Evolutionary conservation across 139 green algal species (phyloP).

Genomic region (Chlorella sp.): DNA sequence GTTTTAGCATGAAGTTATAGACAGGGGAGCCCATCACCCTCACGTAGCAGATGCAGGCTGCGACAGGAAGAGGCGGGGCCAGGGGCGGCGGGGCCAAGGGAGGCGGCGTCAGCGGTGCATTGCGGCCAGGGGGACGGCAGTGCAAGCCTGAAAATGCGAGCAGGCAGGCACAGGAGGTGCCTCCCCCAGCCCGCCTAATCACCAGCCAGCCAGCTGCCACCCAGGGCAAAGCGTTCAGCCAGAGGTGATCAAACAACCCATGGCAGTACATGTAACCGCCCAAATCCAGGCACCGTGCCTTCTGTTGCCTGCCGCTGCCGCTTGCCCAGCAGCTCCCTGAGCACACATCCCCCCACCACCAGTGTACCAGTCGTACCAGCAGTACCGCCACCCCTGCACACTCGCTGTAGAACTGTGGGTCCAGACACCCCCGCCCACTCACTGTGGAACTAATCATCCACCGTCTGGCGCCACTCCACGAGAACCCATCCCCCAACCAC

Average conservation of each 20-base stretch:
- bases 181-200: no score
- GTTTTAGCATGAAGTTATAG: conserved; percentile 27
- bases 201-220: no score
- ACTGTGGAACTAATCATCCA: neutral
- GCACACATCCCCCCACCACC: no score
- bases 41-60: conserved; percentile 45
- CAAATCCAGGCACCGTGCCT: neutral
- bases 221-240: neutral
- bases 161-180: neutral
- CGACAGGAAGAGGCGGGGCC: neutral
- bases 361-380: no score
- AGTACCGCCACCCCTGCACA: neutral
- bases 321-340: conserved; percentile 43
- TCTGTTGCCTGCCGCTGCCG: conserved; percentile 43
- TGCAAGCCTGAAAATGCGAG: neutral
- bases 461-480: neutral
- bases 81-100: neutral
- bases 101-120: neutral
- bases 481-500: neutral
- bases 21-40: conserved; percentile 35
- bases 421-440: neutral
- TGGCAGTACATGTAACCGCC: no score
- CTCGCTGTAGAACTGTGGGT: no score
- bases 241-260: neutral
- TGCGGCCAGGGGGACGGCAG: neutral